Evolutionary conservation across 768 basidiomycete genomes (phyloP).

Genomic region (Podaxis sp.): DNA sequence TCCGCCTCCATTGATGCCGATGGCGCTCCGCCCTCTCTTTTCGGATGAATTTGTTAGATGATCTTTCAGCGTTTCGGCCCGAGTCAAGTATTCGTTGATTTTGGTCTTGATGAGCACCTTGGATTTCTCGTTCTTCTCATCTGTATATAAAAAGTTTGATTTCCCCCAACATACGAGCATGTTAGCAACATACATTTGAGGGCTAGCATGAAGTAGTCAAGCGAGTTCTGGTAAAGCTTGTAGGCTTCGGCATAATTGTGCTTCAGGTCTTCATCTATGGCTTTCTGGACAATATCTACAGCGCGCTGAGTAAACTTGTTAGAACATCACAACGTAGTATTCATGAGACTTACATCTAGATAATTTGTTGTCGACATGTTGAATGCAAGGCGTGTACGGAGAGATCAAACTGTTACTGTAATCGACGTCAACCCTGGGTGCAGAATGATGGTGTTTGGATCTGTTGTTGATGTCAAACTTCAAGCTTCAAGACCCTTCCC

Average conservation of each 20-base stretch:
- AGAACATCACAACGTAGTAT: neutral
- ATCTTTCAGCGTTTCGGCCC: slow-evolving; percentile 89
- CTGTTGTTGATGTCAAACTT: slow-evolving; percentile 4
- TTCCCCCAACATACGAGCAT: neutral
- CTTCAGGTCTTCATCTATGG: slow-evolving; percentile 90
- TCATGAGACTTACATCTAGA: slow-evolving; percentile 41
- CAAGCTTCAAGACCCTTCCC: neutral
- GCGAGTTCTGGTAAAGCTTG: slow-evolving; percentile 90
- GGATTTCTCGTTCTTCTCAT: slow-evolving; percentile 86
- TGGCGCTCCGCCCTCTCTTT: slow-evolving; percentile 50
- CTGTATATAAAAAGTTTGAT: slow-evolving; percentile 15
- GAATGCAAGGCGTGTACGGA: neutral
- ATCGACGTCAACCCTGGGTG: neutral
- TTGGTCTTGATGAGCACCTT: slow-evolving; percentile 83
- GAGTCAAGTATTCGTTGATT: slow-evolving; percentile 86
- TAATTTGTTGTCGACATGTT: slow-evolving; percentile 42
- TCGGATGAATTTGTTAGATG: slow-evolving; percentile 69
- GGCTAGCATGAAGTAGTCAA: slow-evolving; percentile 99
- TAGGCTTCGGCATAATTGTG: slow-evolving; percentile 94
- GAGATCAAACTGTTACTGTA: neutral
- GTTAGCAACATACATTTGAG: slow-evolving; percentile 67
- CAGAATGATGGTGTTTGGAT: slow-evolving; percentile 4
- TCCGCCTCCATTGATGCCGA: slow-evolving; percentile 47
- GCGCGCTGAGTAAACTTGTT: slow-evolving; percentile 40
- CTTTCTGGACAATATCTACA: slow-evolving; percentile 88